These are phyloP conservation scores for Apiotrichum akiyoshidainum DNA, from an alignment of 1,284 basidiomycete genomes.

Conservation along the genomic window DNA sequence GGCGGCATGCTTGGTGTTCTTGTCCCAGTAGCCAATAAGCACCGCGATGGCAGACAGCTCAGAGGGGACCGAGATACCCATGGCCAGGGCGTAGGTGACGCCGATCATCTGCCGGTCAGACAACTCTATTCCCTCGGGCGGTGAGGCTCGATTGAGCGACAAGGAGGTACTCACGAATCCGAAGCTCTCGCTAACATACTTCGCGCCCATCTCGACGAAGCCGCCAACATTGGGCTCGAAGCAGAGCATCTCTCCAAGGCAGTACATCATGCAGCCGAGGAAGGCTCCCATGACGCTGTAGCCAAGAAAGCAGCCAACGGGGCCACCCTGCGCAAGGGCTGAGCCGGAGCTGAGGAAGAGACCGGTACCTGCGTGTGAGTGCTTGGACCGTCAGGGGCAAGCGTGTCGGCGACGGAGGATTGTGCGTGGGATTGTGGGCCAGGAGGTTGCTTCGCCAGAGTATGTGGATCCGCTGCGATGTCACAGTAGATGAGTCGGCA, in stretches of 20 bases:
- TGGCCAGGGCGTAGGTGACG: slow-evolving; percentile 19
- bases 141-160: no score
- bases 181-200: slow-evolving; percentile 20
- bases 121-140: no score
- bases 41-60: slow-evolving; percentile 74
- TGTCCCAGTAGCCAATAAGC: slow-evolving; percentile 74
- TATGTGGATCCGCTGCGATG: no score
- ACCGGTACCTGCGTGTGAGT: not conserved
- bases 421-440: no score
- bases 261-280: slow-evolving; percentile 31
- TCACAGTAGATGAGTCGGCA: no score
- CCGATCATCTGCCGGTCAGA: slow-evolving; percentile 14
- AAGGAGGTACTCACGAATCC: slow-evolving; percentile 13
- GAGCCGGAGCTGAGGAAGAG: slow-evolving; percentile 7
- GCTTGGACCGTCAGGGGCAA: no score
- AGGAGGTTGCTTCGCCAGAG: no score
- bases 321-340: slow-evolving; percentile 5
- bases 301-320: slow-evolving; percentile 20
- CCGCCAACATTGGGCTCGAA: slow-evolving; percentile 20
- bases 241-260: slow-evolving; percentile 16
- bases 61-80: slow-evolving; percentile 43
- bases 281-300: slow-evolving; percentile 23
- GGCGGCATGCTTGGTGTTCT: slow-evolving; percentile 21
- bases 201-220: slow-evolving; percentile 21
- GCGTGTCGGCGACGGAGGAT: no score